Evolutionary conservation across 164 flowering plant species (phyloP).

Genomic region (Liriodendron chinense): DNA sequence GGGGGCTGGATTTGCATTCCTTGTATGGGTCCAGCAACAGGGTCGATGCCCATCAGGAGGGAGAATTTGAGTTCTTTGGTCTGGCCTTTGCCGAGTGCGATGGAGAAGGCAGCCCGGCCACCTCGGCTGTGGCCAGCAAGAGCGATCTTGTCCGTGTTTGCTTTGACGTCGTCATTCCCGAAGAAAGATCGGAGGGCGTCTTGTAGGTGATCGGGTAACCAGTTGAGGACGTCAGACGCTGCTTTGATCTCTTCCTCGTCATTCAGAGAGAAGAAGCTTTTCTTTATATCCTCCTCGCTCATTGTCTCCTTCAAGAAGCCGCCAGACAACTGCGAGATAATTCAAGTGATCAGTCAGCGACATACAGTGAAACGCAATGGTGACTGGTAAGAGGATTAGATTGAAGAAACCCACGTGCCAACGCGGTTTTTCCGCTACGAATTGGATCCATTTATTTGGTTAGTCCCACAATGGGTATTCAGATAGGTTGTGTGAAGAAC

Average conservation of each 20-base stretch:
- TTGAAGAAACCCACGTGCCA: no score
- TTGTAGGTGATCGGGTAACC: slow-evolving; percentile 32
- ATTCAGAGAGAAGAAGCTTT: no score
- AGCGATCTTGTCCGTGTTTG: slow-evolving; percentile 28
- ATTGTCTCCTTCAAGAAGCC: no score
- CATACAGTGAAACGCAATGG: no score
- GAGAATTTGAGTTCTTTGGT: slow-evolving; percentile 18
- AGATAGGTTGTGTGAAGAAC: no score
- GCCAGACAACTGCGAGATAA: no score
- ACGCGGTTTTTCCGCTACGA: no score
- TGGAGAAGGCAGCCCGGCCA: slow-evolving; percentile 47
- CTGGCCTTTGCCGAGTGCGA: slow-evolving; percentile 27
- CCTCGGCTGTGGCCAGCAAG: slow-evolving; percentile 60
- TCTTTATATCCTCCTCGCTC: no score
- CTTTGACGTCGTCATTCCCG: slow-evolving; percentile 16
- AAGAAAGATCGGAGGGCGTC: slow-evolving; percentile 32
- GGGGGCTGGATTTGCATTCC: slow-evolving; percentile 10
- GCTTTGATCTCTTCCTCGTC: slow-evolving; percentile 1
- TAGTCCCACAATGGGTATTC: no score
- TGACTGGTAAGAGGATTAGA: no score
- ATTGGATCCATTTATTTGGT: no score
- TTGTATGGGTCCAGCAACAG: slow-evolving; percentile 33
- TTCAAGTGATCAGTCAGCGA: no score
- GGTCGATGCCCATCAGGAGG: slow-evolving; percentile 49
- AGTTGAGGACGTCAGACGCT: slow-evolving; percentile 18